Conservation (phyloP, 176 grass and related monocot genomes). For the Bonia amplexicaulis region DNA sequence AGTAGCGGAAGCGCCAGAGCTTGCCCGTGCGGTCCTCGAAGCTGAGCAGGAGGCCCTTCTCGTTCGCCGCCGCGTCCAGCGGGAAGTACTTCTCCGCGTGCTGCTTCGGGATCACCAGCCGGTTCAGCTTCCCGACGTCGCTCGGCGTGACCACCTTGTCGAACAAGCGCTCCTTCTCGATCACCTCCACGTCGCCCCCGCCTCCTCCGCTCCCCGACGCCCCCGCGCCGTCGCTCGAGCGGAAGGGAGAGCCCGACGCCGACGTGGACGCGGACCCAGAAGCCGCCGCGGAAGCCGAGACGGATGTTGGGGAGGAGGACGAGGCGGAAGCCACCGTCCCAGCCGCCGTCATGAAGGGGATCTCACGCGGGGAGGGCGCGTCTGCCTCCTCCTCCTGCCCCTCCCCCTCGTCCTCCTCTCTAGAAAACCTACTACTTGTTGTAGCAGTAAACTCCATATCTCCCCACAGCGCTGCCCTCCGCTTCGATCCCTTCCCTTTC, state of each 20-base stretch:
- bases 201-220: conserved; percentile 34
- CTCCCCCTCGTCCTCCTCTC: conserved; percentile 24
- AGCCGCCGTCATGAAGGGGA: conserved; percentile 44
- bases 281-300: conserved; percentile 22
- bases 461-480: neutral
- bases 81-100: conserved; percentile 88
- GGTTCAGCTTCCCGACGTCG: conserved; percentile 91
- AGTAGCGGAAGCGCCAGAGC: conserved; percentile 91
- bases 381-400: neutral
- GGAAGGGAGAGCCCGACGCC: conserved; percentile 17
- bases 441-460: conserved; percentile 39
- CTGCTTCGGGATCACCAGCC: conserved; percentile 84
- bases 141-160: conserved; percentile 86
- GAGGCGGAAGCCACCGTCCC: neutral
- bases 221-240: conserved; percentile 37
- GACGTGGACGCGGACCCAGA: conserved; percentile 7
- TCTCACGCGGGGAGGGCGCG: conserved; percentile 30
- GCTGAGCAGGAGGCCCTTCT: conserved; percentile 64
- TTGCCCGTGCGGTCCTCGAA: conserved; percentile 84
- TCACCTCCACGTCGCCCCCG: conserved; percentile 15
- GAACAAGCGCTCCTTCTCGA: conserved; percentile 92
- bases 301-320: conserved; percentile 4
- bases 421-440: conserved; percentile 33
- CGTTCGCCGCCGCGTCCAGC: conserved; percentile 51
- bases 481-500: neutral